Evolutionary conservation across 768 basidiomycete genomes (phyloP).

Genomic region (Naematelia encephala): DNA sequence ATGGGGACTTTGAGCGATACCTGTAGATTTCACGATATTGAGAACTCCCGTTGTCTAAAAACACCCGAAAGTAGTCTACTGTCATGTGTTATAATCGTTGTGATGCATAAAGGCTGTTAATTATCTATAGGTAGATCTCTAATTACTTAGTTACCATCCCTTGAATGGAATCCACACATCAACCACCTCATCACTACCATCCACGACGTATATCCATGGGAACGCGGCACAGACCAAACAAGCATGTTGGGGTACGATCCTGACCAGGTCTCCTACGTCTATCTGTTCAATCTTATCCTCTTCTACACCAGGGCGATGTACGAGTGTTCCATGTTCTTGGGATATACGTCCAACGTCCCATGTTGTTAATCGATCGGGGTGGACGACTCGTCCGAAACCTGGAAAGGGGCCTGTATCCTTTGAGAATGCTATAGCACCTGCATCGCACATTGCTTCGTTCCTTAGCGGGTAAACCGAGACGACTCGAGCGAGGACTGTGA

Average conservation of each 20-base stretch:
- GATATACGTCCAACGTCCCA: constrained; percentile 49
- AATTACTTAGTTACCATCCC: constrained; percentile 79
- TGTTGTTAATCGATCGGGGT: constrained; percentile 58
- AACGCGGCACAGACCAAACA: constrained; percentile 75
- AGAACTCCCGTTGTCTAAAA: too few species aligned
- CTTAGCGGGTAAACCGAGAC: constrained; percentile 76
- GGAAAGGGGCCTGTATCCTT: constrained; percentile 75
- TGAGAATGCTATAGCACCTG: constrained; percentile 79
- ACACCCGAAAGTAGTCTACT: too few species aligned
- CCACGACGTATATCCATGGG: constrained; percentile 81
- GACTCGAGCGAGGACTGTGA: constrained; percentile 67
- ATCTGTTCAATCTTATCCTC: constrained; percentile 36
- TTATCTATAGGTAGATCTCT: too few species aligned
- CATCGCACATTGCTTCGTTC: constrained; percentile 65
- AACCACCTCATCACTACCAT: constrained; percentile 54
- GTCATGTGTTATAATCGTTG: too few species aligned
- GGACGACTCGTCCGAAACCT: constrained; percentile 67
- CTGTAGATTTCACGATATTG: too few species aligned
- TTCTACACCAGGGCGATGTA: constrained; percentile 5
- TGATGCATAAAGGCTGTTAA: neutral
- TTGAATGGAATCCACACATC: constrained; percentile 91
- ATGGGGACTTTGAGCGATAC: too few species aligned
- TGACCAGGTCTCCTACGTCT: constrained; percentile 62
- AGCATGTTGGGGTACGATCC: constrained; percentile 80
- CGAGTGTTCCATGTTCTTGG: constrained; percentile 70